These are phyloP conservation scores for Juncus effusus DNA, from an alignment of 176 grass and related monocot species.

Conservation along the genomic window DNA sequence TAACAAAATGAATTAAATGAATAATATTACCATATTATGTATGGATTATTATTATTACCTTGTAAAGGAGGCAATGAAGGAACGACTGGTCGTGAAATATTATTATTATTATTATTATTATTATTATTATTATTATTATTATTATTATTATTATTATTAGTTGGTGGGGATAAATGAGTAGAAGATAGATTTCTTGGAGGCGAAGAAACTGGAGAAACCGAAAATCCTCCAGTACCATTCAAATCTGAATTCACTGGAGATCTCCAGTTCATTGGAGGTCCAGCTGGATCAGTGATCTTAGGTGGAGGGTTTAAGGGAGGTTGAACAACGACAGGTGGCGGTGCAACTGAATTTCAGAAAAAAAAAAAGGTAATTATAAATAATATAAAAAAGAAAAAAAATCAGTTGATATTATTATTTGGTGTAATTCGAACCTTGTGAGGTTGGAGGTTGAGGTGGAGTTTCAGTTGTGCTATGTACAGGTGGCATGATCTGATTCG, in stretches of 20 bases:
- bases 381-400: neutral
- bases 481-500: slow-evolving; percentile 1
- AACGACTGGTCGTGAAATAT: no score
- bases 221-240: neutral
- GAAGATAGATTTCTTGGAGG: slow-evolving; percentile 17
- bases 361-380: slow-evolving; percentile 3
- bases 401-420: neutral
- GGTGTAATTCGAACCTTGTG: neutral
- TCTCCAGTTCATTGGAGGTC: no score
- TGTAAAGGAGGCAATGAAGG: no score
- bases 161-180: slow-evolving; percentile 20
- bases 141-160: neutral
- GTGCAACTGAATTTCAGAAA: slow-evolving; percentile 27
- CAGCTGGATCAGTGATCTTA: slow-evolving; percentile 24
- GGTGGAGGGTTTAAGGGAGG: slow-evolving; percentile 21
- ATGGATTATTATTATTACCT: no score
- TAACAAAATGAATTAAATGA: no score
- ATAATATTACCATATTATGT: no score
- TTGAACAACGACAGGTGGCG: slow-evolving; percentile 32
- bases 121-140: no score
- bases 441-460: neutral
- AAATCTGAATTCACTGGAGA: no score
- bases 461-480: slow-evolving; percentile 2
- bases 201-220: slow-evolving; percentile 31
- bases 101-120: no score